Evolutionary conservation across 2,329 filamentous ascomycete species (phyloP).

Genomic region (Nemania sp.): DNA sequence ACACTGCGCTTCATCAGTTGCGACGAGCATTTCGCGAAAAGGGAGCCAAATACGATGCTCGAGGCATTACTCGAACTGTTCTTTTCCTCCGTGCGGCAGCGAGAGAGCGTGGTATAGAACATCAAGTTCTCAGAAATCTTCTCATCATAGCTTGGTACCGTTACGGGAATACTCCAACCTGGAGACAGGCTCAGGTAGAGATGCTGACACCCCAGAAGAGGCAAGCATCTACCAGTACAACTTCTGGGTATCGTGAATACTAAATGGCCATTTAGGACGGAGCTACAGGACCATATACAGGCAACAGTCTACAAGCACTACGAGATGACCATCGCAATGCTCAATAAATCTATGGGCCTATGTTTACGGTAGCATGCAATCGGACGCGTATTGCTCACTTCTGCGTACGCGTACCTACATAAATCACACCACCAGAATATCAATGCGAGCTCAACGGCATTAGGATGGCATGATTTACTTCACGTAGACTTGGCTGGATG

Average conservation of each 20-base stretch:
- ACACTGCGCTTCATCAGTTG: constrained; percentile 62
- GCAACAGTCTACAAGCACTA: constrained; percentile 61
- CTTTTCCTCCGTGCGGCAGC: constrained; percentile 72
- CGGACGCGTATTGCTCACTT: constrained; percentile 7
- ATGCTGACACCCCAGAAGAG: constrained; percentile 28
- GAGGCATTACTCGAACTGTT: constrained; percentile 65
- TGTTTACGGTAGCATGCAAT: constrained; percentile 55
- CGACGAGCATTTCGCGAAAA: constrained; percentile 62
- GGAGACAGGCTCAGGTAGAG: constrained; percentile 34
- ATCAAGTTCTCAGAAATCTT: constrained; percentile 72
- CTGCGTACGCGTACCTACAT: background rate
- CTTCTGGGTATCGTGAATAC: background rate
- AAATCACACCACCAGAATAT: constrained; percentile 7
- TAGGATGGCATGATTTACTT: background rate
- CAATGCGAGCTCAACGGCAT: background rate
- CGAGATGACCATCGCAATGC: constrained; percentile 70
- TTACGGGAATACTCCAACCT: constrained; percentile 35
- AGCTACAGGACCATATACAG: constrained; percentile 29
- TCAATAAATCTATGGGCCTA: constrained; percentile 74
- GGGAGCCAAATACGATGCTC: constrained; percentile 50
- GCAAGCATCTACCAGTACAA: constrained; percentile 10
- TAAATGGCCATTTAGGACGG: constrained; percentile 29
- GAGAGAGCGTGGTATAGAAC: constrained; percentile 68
- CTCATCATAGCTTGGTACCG: constrained; percentile 54
- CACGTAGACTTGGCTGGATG: constrained; percentile 2